These are phyloP conservation scores for Tricholoma matsutake DNA, from an alignment of 768 basidiomycete genomes.

Conservation along the genomic window DNA sequence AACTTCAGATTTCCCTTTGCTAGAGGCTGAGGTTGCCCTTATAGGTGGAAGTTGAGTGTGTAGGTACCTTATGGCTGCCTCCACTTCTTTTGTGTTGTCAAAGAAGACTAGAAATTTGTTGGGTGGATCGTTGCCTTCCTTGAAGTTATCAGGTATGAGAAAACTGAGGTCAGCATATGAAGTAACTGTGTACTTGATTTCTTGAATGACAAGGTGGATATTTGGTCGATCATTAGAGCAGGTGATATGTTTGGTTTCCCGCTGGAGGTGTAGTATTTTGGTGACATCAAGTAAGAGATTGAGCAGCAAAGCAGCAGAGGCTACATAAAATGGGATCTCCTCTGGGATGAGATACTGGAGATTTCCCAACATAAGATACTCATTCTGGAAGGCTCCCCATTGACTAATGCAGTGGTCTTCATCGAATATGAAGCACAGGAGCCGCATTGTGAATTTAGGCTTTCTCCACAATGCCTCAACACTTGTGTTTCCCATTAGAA, in stretches of 20 bases:
- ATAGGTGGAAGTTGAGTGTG: slow-evolving; percentile 9
- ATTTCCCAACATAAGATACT: too few species aligned
- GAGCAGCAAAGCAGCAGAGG: slow-evolving; percentile 32
- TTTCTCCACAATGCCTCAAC: neutral
- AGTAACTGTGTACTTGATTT: slow-evolving; percentile 18
- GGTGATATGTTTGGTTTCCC: slow-evolving; percentile 12
- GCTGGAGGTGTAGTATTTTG: slow-evolving; percentile 17
- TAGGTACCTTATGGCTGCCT: slow-evolving; percentile 11
- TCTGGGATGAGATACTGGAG: slow-evolving; percentile 11
- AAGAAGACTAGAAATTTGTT: slow-evolving; percentile 26
- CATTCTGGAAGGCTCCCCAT: slow-evolving; percentile 33
- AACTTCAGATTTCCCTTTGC: too few species aligned
- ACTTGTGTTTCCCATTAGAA: too few species aligned
- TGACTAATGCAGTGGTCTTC: slow-evolving; percentile 39
- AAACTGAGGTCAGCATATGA: slow-evolving; percentile 22
- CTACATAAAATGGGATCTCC: slow-evolving; percentile 23
- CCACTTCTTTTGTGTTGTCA: slow-evolving; percentile 19
- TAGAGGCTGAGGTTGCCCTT: too few species aligned
- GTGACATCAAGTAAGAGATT: slow-evolving; percentile 19
- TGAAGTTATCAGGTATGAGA: slow-evolving; percentile 9
- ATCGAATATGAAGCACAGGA: slow-evolving; percentile 31
- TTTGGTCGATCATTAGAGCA: slow-evolving; percentile 33
- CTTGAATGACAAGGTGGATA: slow-evolving; percentile 22
- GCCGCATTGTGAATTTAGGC: slow-evolving; percentile 7
- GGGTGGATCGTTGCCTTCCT: slow-evolving; percentile 3